Conservation (phyloP, 2,329 filamentous ascomycete species). For the Cladophialophora immunda region DNA sequence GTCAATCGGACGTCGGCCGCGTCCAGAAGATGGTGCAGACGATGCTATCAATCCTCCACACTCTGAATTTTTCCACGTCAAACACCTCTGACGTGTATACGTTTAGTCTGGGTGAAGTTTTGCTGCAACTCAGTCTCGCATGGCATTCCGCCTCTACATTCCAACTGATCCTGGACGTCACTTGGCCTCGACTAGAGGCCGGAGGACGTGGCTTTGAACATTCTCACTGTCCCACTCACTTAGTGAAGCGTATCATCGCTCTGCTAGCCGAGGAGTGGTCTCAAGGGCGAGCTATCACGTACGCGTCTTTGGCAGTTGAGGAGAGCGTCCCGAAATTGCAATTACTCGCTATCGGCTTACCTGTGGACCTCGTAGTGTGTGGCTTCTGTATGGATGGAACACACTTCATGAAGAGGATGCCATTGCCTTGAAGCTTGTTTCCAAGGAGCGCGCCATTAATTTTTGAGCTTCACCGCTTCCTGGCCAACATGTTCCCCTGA, state of each 20-base stretch:
- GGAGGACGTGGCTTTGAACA: slow-evolving; percentile 39
- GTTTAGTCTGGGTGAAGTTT: slow-evolving; percentile 22
- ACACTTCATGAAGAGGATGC: slow-evolving; percentile 18
- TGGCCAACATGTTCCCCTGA: too few species aligned
- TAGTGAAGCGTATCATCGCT: slow-evolving; percentile 39
- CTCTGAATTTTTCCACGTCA: slow-evolving; percentile 13
- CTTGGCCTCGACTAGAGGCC: slow-evolving; percentile 38
- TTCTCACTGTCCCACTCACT: slow-evolving; percentile 41
- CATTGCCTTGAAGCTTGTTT: slow-evolving; percentile 7
- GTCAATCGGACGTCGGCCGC: slow-evolving; percentile 2
- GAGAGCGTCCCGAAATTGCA: slow-evolving; percentile 11
- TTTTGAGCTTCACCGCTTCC: too few species aligned
- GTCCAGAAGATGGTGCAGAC: not conserved
- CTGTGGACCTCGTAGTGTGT: slow-evolving; percentile 10
- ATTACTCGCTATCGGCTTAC: slow-evolving; percentile 7
- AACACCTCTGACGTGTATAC: slow-evolving; percentile 23
- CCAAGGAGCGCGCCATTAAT: too few species aligned
- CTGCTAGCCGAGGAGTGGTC: slow-evolving; percentile 26
- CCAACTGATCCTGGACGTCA: slow-evolving; percentile 28
- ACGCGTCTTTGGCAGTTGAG: not conserved
- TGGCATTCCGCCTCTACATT: slow-evolving; percentile 10
- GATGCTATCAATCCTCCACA: too few species aligned
- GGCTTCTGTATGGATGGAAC: slow-evolving; percentile 1
- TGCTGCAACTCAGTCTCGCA: slow-evolving; percentile 17
- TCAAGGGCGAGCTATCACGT: slow-evolving; percentile 1